Evolutionary conservation across 1,284 basidiomycete species (phyloP), one percentile per base, ranked within the genome.

Genomic region (Ustilago nuda): DNA sequence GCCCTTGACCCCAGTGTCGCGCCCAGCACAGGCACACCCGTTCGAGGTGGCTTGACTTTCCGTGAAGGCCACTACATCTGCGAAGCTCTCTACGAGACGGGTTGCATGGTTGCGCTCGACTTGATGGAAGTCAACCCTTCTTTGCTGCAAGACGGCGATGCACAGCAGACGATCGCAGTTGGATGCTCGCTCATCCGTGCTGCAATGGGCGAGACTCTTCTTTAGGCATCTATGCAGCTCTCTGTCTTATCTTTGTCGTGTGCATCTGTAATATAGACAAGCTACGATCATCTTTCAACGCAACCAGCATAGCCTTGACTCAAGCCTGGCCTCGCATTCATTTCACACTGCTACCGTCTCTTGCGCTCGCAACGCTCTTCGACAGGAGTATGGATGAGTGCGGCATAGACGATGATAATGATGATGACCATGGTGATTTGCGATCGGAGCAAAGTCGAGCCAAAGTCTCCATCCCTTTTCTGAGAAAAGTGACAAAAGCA

Each of bases 101-200:
- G 95, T 15, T 89, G 92, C 78, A 89, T 99, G 30, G 94, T 96
- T 27, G 94, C 92, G 0, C 88, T 99, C 36, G 84, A 85, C 69
- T 66, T 80, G 62, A 86, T 96, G 94, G 96, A 99, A 87, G 96
- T 99, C 72, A 99, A 99, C 87, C 97, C 97, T 8, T 92, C 93
- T 1, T 89, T 99, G 17, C 86, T 87, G 46, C 89, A 88, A 27
- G 92, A 94, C 81, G 88, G 88, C 39, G 89, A 88, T 43, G 92
- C 92, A 39, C 87, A 91, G 81, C 91, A 95, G 87, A 99, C 97
- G 0, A 92, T 99, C 50, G 92, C 93, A 30, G 92, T 98, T 27
- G 97, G 96, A 2, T 95, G 95, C 86, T 97, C 94, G 36, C 89
- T 99, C 45, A 91, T 95, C 19, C 90, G 97, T 45, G 89, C 94